A percentile compares a stretch with the other conserved stretches of the same genome.
These are phyloP conservation scores for Fraxinus xanthoxyloides DNA, from an alignment of 305 asterid genomes.

Conservation along the genomic window DNA sequence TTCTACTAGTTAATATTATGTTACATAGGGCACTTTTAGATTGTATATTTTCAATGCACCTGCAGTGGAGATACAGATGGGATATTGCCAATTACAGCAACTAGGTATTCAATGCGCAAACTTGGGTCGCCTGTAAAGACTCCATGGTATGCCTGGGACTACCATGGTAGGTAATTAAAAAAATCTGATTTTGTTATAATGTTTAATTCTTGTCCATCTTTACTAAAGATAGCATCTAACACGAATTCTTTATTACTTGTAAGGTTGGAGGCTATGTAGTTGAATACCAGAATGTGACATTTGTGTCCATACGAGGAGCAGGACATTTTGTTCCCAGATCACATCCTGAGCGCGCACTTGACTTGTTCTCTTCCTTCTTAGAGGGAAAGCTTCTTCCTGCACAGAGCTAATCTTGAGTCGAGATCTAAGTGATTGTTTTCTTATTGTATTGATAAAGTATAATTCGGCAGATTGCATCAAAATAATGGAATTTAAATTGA, in stretches of 20 bases:
- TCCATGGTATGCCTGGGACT: slow-evolving; percentile 68
- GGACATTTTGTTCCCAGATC: slow-evolving; percentile 74
- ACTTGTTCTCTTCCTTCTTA: slow-evolving; percentile 46
- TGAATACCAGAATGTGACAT: slow-evolving; percentile 53
- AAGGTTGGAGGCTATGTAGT: slow-evolving; percentile 73
- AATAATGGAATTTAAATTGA: not conserved
- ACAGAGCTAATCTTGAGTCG: not conserved
- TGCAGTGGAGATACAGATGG: slow-evolving; percentile 54
- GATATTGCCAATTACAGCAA: slow-evolving; percentile 44
- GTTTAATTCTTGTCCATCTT: not conserved
- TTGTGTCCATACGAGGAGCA: slow-evolving; percentile 55
- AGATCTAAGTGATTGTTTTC: not conserved
- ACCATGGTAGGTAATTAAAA: slow-evolving; percentile 38
- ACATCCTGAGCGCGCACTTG: slow-evolving; percentile 55
- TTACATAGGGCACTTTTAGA: not conserved
- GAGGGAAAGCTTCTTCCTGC: slow-evolving; percentile 46
- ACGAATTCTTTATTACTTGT: not conserved
- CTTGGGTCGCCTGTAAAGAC: slow-evolving; percentile 42
- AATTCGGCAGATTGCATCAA: not conserved
- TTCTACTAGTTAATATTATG: not conserved
- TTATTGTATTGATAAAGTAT: not conserved
- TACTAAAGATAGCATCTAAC: not conserved
- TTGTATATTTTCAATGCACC: not conserved
- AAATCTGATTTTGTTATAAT: not conserved
- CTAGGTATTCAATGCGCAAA: slow-evolving; percentile 48